Conservation (phyloP, 192 early-diverging fungal genomes). For the Rhizophagus sp. region DNA sequence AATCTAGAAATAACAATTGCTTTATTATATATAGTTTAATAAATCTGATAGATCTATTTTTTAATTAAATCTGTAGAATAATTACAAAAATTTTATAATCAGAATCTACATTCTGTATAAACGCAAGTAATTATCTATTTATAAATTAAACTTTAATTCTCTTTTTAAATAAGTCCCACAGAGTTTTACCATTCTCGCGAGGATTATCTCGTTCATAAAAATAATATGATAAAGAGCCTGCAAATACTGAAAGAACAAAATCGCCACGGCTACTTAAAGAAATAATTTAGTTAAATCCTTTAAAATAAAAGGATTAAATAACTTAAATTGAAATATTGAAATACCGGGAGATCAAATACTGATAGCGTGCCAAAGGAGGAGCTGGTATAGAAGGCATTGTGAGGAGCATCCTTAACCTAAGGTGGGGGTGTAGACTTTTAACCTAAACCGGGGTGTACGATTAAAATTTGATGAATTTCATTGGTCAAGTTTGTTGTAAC, state of each 20-base stretch:
- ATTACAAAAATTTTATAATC: no score
- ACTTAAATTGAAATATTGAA: background rate
- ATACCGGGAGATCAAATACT: background rate
- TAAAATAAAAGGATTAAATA: background rate
- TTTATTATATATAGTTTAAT: no score
- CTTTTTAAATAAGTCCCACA: background rate
- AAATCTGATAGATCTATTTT: no score
- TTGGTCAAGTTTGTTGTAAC: no score
- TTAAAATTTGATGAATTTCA: no score
- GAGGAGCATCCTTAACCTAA: no score
- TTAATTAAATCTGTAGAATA: no score
- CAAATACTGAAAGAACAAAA: constrained; percentile 4
- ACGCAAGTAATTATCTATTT: no score
- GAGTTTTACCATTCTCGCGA: background rate
- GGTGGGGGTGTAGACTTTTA: no score
- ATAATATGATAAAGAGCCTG: constrained; percentile 12
- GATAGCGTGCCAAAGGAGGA: background rate
- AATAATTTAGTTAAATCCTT: background rate
- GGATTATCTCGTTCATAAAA: constrained; percentile 1
- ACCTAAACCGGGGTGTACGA: no score
- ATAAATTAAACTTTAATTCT: background rate
- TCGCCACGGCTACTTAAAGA: background rate
- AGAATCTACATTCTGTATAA: no score
- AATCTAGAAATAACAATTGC: no score
- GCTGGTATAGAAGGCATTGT: background rate